These are phyloP conservation scores for Heritiera fomes DNA, from an alignment of 345 rosid genomes.

Conservation along the genomic window DNA sequence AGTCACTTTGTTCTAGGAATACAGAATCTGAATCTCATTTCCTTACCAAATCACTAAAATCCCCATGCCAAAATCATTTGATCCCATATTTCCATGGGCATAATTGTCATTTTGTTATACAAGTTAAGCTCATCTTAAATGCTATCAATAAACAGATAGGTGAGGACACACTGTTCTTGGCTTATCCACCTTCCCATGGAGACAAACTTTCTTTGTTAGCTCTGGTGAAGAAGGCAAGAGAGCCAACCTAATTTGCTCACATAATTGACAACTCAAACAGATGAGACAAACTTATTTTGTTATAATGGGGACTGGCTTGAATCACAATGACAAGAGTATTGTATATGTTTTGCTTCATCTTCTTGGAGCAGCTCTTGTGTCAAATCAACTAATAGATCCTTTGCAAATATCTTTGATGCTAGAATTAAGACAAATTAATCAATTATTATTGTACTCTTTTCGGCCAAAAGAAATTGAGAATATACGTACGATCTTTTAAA, in stretches of 20 bases:
- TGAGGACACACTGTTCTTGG: slow-evolving; percentile 14
- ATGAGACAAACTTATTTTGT: background rate
- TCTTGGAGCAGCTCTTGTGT: background rate
- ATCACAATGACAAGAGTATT: background rate
- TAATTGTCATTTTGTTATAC: background rate
- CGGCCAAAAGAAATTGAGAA: no score
- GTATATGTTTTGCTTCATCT: background rate
- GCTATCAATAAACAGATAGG: background rate
- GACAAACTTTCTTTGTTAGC: slow-evolving; percentile 3
- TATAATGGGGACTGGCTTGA: background rate
- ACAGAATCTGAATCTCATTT: background rate
- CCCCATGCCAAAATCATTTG: background rate
- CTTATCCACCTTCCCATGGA: slow-evolving; percentile 11
- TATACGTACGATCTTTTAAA: no score
- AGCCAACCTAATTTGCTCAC: background rate
- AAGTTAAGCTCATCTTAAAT: background rate
- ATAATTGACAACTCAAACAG: background rate
- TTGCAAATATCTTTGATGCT: no score
- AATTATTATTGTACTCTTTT: no score
- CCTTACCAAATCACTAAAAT: slow-evolving; percentile 1
- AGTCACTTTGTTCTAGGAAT: background rate
- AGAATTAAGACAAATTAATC: no score
- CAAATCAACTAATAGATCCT: background rate
- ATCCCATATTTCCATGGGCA: slow-evolving; percentile 2
- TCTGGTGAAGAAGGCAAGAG: slow-evolving; percentile 19